Base-by-base conservation (phyloP, 2,329 filamentous ascomycete genomes). In the Epichloe elymi region DNA sequence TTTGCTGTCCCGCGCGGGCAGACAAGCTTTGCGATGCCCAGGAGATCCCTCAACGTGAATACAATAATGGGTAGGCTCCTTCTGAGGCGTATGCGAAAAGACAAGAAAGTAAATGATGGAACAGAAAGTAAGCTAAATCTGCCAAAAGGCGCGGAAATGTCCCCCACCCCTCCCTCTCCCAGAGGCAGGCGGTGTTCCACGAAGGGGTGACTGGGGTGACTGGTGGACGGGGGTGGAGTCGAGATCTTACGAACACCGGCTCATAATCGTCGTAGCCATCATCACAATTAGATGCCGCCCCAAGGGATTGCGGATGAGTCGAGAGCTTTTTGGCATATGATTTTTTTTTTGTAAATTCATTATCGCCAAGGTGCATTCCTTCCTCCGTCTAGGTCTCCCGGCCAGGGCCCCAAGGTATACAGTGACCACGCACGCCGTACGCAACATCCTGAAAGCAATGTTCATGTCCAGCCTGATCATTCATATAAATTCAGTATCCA, bases 311-410 rank as follows among this genome's bases (percentile, higher is more conserved):
- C 26, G 26, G 26, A 30, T 30, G 26, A 10, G 26, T 11, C 26
- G 10, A 30, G 26, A 30, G 26, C 26, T n/a, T n/a, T 37, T n/a
- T 1, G 15, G 5, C 14, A 12, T 5, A n/a, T n/a, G n/a, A 15
- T 26, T 8, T 8, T 14, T n/a, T 12, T n/a, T 19, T 37, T 41
- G 19, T 12, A 15, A 23, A 42, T 43, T 53, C 49, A 51, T 53
- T 43, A 51, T 53, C 42, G 48, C 53, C 49, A 47, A 46, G 26
- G 45, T 30, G 39, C 39, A 50, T 33, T 19, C 5, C 35, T 26
- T 50, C 38, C 35, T 42, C 17, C 40, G 5, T 30, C 41, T 33
- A 45, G 33, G 7, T 23, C 17, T 30, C 15, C 44, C 17, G 6
- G 1, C 19, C 14, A 48, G 37, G 12, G 4, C 36, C 46, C 26